Percentiles rank a stretch among this genome's conserved stretches.
phyloP scores from a whole-genome alignment of 2,329 filamentous ascomycete genomes.

The Aspergillus fijiensis region DNA sequence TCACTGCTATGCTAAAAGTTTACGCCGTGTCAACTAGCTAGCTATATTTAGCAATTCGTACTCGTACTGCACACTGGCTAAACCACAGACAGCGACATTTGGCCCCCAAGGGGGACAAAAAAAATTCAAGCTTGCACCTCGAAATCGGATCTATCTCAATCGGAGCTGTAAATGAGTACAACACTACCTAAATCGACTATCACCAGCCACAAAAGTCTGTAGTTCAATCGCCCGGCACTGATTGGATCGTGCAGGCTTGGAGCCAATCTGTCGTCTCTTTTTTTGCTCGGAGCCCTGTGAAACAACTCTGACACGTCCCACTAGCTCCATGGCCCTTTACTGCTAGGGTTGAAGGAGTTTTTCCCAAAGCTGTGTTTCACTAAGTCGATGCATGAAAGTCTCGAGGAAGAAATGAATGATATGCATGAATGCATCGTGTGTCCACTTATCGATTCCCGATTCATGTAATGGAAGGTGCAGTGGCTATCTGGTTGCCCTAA shows the following conservation, averaged over 20 bases:
- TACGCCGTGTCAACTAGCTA: too few relatives aligned
- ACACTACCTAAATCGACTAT: not conserved
- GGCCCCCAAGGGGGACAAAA: not conserved
- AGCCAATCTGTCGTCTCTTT: not conserved
- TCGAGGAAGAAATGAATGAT: too few relatives aligned
- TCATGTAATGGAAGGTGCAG: too few relatives aligned
- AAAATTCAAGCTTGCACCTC: too few relatives aligned
- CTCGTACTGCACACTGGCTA: not conserved
- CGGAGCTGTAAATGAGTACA: not conserved
- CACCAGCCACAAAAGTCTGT: not conserved
- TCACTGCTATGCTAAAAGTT: not conserved
- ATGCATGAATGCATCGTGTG: too few relatives aligned
- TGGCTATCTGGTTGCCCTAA: too few relatives aligned
- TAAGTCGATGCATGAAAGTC: too few relatives aligned
- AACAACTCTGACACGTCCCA: not conserved
- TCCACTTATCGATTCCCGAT: too few relatives aligned
- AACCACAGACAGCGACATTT: not conserved
- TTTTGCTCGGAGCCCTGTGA: not conserved
- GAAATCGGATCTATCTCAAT: not conserved
- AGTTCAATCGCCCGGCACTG: not conserved
- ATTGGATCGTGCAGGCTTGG: not conserved
- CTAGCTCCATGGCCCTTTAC: too few relatives aligned
- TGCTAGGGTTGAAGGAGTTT: too few relatives aligned
- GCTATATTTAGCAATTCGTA: not conserved
- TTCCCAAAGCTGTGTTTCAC: too few relatives aligned